phyloP scores from a whole-genome alignment of 331 rosid genomes.

The Acacia pycnantha region DNA sequence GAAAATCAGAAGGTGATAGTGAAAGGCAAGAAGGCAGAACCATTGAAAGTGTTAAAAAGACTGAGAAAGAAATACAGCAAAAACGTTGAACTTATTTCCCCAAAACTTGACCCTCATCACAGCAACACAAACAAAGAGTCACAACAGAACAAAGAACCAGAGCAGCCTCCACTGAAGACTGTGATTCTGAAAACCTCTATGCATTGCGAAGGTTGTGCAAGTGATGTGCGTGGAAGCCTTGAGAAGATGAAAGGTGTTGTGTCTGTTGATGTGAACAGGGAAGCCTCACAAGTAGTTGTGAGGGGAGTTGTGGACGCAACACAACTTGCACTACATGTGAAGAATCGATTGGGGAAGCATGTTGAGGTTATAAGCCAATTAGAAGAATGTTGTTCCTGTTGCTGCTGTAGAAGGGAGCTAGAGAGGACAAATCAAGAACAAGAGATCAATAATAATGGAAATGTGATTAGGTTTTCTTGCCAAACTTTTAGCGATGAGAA shows the following conservation, averaged over 20 bases:
- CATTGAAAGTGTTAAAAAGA: conserved; percentile 35
- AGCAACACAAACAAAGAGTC: not conserved
- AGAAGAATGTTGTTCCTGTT: not conserved
- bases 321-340: conserved; percentile 38
- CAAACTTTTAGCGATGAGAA: conserved; percentile 76
- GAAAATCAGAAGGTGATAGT: conserved; percentile 37
- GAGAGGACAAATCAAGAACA: not conserved
- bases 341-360: conserved; percentile 54
- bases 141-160: not conserved
- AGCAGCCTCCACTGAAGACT: conserved; percentile 21
- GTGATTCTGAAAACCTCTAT: conserved; percentile 60
- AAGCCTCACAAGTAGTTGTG: conserved; percentile 56
- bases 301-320: conserved; percentile 54
- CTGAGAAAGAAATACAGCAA: conserved; percentile 46
- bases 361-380: conserved; percentile 49
- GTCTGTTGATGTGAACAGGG: conserved; percentile 50
- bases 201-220: conserved; percentile 75
- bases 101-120: conserved; percentile 21
- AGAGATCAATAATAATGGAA: not conserved
- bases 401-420: not conserved
- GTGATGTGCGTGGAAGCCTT: conserved; percentile 50
- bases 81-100: conserved; percentile 52
- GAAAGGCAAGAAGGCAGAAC: conserved; percentile 40
- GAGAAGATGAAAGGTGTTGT: conserved; percentile 61
- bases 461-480: conserved; percentile 12